Percentiles rank a stretch among this genome's conserved stretches.
These are phyloP conservation scores for Musa itinerans DNA, from an alignment of 176 grass and related monocot species.

Conservation along the genomic window DNA sequence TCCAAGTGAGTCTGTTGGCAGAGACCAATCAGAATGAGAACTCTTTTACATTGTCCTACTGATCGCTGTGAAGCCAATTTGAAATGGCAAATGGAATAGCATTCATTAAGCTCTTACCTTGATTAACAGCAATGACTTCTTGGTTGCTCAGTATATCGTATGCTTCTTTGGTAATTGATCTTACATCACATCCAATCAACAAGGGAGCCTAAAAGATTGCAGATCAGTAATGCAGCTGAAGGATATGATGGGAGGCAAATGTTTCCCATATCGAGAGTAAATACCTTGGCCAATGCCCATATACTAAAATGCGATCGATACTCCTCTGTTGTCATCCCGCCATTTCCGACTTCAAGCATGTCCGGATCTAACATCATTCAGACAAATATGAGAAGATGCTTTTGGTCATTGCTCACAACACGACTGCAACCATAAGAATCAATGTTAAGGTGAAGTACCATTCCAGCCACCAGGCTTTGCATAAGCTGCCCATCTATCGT, in stretches of 20 bases:
- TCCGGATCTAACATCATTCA: conserved; percentile 11
- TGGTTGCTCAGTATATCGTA: conserved; percentile 4
- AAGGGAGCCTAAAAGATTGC: neutral
- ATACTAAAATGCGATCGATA: conserved; percentile 10
- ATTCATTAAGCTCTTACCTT: neutral
- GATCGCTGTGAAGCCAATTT: neutral
- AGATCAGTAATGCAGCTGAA: neutral
- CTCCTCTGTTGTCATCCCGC: conserved; percentile 12
- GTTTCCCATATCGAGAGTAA: neutral
- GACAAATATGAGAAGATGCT: neutral
- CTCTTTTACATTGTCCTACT: neutral
- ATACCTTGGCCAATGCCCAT: conserved; percentile 13
- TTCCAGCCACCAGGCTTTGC: conserved; percentile 69
- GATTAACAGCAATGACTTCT: conserved; percentile 14
- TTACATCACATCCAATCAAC: conserved; percentile 18
- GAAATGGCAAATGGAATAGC: neutral
- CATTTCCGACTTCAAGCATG: conserved; percentile 17
- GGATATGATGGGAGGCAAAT: neutral
- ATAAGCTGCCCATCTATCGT: conserved; percentile 81
- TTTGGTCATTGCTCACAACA: neutral
- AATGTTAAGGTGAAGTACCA: neutral
- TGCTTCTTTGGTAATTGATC: conserved; percentile 3
- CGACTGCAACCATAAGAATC: neutral
- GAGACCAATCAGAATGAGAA: neutral
- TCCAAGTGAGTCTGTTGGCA: conserved; percentile 10